phyloP scores from a whole-genome alignment of 1,284 basidiomycete genomes.

The Athelia psychrophila region DNA sequence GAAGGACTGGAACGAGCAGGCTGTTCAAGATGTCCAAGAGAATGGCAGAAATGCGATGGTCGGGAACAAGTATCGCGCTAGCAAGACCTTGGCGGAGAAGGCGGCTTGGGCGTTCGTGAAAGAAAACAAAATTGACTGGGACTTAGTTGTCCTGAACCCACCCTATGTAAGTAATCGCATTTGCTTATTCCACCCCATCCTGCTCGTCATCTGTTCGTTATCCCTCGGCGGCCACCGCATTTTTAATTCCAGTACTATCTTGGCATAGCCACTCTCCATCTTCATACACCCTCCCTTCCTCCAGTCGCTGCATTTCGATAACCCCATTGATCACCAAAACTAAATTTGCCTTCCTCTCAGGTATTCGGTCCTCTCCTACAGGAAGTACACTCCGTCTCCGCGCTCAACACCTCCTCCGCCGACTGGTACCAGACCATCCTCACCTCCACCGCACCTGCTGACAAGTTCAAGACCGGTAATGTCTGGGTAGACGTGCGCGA shows the following conservation, averaged over 20 bases:
- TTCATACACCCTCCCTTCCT: no score
- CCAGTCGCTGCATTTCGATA: conserved; percentile 31
- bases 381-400: conserved; percentile 38
- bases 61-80: conserved; percentile 49
- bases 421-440: conserved; percentile 28
- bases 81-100: conserved; percentile 71
- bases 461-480: conserved; percentile 28
- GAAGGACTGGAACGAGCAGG: conserved; percentile 64
- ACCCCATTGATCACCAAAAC: background rate
- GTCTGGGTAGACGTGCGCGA: conserved; percentile 64
- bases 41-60: conserved; percentile 45
- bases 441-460: conserved; percentile 15
- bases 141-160: conserved; percentile 56
- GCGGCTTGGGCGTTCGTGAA: conserved; percentile 59
- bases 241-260: no score
- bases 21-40: conserved; percentile 49
- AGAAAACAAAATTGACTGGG: conserved; percentile 46
- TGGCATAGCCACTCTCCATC: no score
- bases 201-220: background rate
- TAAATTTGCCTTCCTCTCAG: conserved; percentile 3
- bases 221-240: no score
- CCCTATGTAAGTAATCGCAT: conserved; percentile 40
- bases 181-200: background rate
- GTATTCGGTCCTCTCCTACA: conserved; percentile 42
- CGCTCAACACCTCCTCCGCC: conserved; percentile 49